phyloP scores from a whole-genome alignment of 345 rosid species.

The Ceriops zippeliana region DNA sequence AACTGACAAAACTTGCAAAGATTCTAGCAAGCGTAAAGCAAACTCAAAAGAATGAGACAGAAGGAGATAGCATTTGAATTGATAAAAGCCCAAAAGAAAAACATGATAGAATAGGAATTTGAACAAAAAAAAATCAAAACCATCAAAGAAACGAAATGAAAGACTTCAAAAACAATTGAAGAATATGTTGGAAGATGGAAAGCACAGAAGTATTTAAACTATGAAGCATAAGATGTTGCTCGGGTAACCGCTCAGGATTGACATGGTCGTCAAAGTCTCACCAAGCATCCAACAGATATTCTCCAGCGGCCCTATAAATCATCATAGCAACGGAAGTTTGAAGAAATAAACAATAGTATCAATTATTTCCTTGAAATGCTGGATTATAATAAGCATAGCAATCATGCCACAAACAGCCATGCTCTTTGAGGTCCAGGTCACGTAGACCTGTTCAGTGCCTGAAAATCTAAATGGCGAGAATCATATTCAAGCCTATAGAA shows the following conservation, averaged over 20 bases:
- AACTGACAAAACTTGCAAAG: too few species aligned
- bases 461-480: neutral
- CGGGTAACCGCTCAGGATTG: slow-evolving; percentile 63
- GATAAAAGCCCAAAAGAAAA: too few species aligned
- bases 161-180: neutral
- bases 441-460: too few species aligned
- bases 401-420: neutral
- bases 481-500: neutral
- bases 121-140: neutral
- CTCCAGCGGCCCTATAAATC: slow-evolving; percentile 28
- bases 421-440: too few species aligned
- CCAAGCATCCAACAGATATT: slow-evolving; percentile 25
- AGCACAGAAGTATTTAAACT: too few species aligned
- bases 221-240: slow-evolving; percentile 30
- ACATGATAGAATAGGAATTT: neutral
- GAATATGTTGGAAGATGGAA: neutral
- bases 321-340: slow-evolving; percentile 38
- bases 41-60: too few species aligned
- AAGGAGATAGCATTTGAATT: too few species aligned
- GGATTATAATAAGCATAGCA: too few species aligned
- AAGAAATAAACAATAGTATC: neutral
- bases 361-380: neutral
- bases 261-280: slow-evolving; percentile 44
- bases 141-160: neutral
- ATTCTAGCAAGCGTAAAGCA: too few species aligned